These are phyloP conservation scores for Sungouiella blattae DNA, from an alignment of 805 yeast genomes.

Conservation along the genomic window DNA sequence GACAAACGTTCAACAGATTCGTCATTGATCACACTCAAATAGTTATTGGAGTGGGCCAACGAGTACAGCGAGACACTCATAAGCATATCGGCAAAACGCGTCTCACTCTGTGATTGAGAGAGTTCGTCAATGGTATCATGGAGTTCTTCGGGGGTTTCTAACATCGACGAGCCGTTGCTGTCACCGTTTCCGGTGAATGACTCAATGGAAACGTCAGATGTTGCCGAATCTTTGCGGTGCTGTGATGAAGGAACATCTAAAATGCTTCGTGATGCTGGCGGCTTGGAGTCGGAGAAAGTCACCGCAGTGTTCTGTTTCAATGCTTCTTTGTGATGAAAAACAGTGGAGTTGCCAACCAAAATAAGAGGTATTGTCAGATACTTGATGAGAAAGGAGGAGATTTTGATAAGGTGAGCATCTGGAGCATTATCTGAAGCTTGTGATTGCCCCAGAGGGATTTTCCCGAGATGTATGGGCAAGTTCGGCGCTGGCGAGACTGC, in stretches of 20 bases:
- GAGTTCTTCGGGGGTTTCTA: not conserved
- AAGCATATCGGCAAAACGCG: conserved; percentile 22
- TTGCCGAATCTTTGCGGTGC: conserved; percentile 12
- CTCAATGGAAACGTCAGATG: conserved; percentile 15
- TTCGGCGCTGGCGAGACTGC: not conserved
- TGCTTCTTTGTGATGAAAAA: conserved; percentile 9
- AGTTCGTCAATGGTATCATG: conserved; percentile 6
- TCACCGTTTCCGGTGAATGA: conserved; percentile 12
- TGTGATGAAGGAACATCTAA: conserved; percentile 2
- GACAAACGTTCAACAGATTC: conserved; percentile 10
- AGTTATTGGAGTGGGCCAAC: conserved; percentile 23
- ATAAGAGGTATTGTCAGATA: conserved; percentile 39
- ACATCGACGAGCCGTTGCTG: conserved; percentile 3
- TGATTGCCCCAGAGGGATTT: not conserved
- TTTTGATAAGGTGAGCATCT: conserved; percentile 30
- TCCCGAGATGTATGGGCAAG: not conserved
- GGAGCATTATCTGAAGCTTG: not conserved
- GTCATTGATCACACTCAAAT: conserved; percentile 18
- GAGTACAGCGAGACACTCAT: conserved; percentile 25
- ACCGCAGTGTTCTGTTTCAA: conserved; percentile 8
- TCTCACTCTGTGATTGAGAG: conserved; percentile 2
- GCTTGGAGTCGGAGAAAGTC: conserved; percentile 8
- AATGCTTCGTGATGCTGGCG: conserved; percentile 1
- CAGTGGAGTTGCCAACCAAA: conserved; percentile 29
- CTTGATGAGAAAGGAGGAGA: conserved; percentile 35